Evolutionary conservation across 495 filamentous ascomycete genomes (phyloP).

Genomic region (Xylaria acuta): DNA sequence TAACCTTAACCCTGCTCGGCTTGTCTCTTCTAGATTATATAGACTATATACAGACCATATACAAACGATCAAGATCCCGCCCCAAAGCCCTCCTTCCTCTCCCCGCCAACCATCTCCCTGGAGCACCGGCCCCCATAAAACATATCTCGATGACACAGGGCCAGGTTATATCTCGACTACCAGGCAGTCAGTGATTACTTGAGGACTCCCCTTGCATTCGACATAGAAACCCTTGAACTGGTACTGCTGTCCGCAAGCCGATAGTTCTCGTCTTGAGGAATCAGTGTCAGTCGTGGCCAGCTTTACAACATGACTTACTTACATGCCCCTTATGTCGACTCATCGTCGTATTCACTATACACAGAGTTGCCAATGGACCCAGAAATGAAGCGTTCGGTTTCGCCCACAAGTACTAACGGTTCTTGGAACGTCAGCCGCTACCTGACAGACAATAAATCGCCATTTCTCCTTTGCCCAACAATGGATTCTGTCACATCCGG

Average conservation of each 20-base stretch:
- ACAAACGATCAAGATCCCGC: conserved; percentile 26
- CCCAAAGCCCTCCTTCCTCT: not conserved
- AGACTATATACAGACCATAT: conserved; percentile 16
- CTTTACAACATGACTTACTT: conserved; percentile 17
- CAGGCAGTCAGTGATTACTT: not conserved
- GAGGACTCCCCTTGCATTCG: not conserved
- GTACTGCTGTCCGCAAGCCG: not conserved
- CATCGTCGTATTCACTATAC: conserved; percentile 18
- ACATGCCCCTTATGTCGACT: conserved; percentile 9
- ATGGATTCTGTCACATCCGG: conserved; percentile 25
- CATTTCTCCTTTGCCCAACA: conserved; percentile 36
- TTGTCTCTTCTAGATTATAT: conserved; percentile 5
- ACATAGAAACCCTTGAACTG: not conserved
- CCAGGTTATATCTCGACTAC: not conserved
- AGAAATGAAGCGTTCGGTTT: conserved; percentile 22
- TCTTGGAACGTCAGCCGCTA: conserved; percentile 36
- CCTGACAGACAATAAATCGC: conserved; percentile 37
- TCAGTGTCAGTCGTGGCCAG: not conserved
- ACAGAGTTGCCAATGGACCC: conserved; percentile 21
- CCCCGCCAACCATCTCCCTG: not conserved
- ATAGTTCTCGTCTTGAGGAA: not conserved
- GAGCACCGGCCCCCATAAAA: conserved; percentile 5
- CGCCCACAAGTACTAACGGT: conserved; percentile 19
- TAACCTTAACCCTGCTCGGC: not conserved
- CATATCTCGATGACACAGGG: not conserved